A percentile compares a stretch with the other conserved stretches of the same genome.
phyloP scores from a whole-genome alignment of 2,329 filamentous ascomycete genomes.

The Epichloe typhina region DNA sequence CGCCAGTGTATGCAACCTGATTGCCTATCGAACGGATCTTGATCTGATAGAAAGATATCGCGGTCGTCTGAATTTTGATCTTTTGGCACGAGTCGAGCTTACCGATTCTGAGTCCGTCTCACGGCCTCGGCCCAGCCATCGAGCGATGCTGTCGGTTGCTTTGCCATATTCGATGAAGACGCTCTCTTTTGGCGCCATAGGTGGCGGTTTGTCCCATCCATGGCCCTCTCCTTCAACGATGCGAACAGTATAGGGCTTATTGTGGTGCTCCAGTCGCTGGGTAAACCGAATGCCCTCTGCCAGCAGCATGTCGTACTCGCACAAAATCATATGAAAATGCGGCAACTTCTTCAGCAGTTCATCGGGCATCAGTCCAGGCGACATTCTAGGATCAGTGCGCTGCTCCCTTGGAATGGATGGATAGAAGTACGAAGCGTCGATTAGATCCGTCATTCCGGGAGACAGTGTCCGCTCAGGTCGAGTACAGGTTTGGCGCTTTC shows the following conservation, averaged over 20 bases:
- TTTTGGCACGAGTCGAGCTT: conserved; percentile 21
- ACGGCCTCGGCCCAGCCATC: conserved; percentile 26
- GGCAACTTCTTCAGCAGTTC: conserved; percentile 37
- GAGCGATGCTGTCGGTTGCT: conserved; percentile 26
- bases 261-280: conserved; percentile 33
- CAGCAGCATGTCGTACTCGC: conserved; percentile 54
- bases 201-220: conserved; percentile 35
- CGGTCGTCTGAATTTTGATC: conserved; percentile 18
- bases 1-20: not conserved
- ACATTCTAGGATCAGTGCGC: conserved; percentile 40
- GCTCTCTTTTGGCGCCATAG: conserved; percentile 29
- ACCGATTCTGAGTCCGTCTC: conserved; percentile 24
- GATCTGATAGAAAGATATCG: conserved; percentile 19
- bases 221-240: conserved; percentile 33
- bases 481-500: conserved; percentile 39
- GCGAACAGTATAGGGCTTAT: conserved; percentile 25
- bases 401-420: conserved; percentile 32
- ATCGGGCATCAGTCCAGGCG: conserved; percentile 42
- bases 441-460: conserved; percentile 44
- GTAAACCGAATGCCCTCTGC: conserved; percentile 48
- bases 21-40: conserved; percentile 16
- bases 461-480: conserved; percentile 46
- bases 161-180: conserved; percentile 33
- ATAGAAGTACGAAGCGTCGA: conserved; percentile 49
- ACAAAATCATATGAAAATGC: conserved; percentile 44